These are phyloP conservation scores for barrel medic (Medicago truncatula) DNA, from an alignment of 306 rosid species.

Conservation along the genomic window MtrunA17r5.0-ANR NC_053043.1:37398001-37398500, in stretches of 20 bases:
- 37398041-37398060: neutral
- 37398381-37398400: slow-evolving; percentile 54
- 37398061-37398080: slow-evolving; percentile 40
- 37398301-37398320: slow-evolving; percentile 52
- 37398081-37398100: slow-evolving; percentile 43
- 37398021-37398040: neutral
- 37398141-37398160: slow-evolving; percentile 63
- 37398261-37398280: neutral
- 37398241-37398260: slow-evolving; percentile 10
- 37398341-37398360: slow-evolving; percentile 53
- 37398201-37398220: slow-evolving; percentile 64
- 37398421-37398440: slow-evolving; percentile 72
- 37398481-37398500: slow-evolving; percentile 62
- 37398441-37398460: slow-evolving; percentile 69
- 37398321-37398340: slow-evolving; percentile 56
- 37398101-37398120: slow-evolving; percentile 41
- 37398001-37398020: neutral
- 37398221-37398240: slow-evolving; percentile 39
- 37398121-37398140: slow-evolving; percentile 51
- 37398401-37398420: slow-evolving; percentile 48
- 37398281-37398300: too few relatives aligned
- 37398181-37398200: slow-evolving; percentile 69
- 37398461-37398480: slow-evolving; percentile 64
- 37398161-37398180: slow-evolving; percentile 81
- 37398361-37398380: slow-evolving; percentile 65